These are phyloP conservation scores for Fusarium mundagurra DNA, from an alignment of 2,329 filamentous ascomycete genomes.

Conservation along the genomic window DNA sequence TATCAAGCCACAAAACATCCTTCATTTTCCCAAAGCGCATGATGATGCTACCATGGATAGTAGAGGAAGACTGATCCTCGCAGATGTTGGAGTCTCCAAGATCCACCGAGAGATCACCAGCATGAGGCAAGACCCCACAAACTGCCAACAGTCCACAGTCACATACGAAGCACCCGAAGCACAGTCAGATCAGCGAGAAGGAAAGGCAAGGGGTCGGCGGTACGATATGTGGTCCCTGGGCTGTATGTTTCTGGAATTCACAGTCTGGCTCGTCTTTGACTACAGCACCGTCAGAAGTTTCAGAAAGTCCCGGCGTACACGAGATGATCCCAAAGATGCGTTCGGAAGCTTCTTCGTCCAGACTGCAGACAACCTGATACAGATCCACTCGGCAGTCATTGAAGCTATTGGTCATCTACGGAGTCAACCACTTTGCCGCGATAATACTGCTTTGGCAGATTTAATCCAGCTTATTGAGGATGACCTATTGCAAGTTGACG, in stretches of 20 bases:
- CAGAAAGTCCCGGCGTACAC: neutral
- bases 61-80: conserved; percentile 1
- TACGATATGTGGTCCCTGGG: conserved; percentile 35
- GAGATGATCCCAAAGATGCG: neutral
- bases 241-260: conserved; percentile 29
- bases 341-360: conserved; percentile 16
- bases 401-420: neutral
- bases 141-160: conserved; percentile 6
- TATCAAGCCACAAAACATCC: conserved; percentile 33
- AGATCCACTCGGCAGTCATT: neutral
- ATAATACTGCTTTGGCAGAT: conserved; percentile 3
- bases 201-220: neutral
- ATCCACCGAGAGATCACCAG: conserved; percentile 10
- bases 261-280: conserved; percentile 24
- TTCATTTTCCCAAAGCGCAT: conserved; percentile 2
- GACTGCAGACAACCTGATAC: neutral
- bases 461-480: conserved; percentile 1
- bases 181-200: neutral
- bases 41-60: neutral
- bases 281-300: neutral
- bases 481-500: neutral
- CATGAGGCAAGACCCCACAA: conserved; percentile 12
- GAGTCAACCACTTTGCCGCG: neutral
- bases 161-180: conserved; percentile 31
- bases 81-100: conserved; percentile 31